These are phyloP conservation scores for Annulohypoxylon nitens DNA, from an alignment of 495 filamentous ascomycete genomes.

Conservation along the genomic window DNA sequence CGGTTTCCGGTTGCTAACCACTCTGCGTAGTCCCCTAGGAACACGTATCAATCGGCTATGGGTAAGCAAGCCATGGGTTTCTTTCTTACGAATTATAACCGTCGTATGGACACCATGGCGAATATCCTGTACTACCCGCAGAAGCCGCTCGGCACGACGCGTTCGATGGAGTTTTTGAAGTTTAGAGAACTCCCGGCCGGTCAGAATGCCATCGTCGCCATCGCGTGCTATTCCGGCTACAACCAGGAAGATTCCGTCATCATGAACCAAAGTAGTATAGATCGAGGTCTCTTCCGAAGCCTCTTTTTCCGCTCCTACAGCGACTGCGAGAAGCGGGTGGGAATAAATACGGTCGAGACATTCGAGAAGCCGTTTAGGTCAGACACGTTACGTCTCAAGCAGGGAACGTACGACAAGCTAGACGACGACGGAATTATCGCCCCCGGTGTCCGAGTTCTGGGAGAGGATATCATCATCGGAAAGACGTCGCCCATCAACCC, in stretches of 20 bases:
- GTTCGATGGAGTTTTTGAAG: slow-evolving; percentile 98
- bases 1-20: slow-evolving; percentile 16
- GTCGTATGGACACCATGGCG: slow-evolving; percentile 99
- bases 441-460: slow-evolving; percentile 92
- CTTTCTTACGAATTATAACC: slow-evolving; percentile 93
- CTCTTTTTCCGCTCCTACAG: slow-evolving; percentile 98
- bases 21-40: slow-evolving; percentile 81
- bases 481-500: slow-evolving; percentile 95
- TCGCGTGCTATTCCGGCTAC: slow-evolving; percentile 98
- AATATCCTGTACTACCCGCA: slow-evolving; percentile 99
- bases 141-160: slow-evolving; percentile 94
- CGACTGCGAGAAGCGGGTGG: slow-evolving; percentile 94
- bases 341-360: slow-evolving; percentile 86
- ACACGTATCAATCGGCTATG: slow-evolving; percentile 99
- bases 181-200: slow-evolving; percentile 97
- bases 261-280: slow-evolving; percentile 99
- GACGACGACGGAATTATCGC: slow-evolving; percentile 95
- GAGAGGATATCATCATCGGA: slow-evolving; percentile 99
- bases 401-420: slow-evolving; percentile 97
- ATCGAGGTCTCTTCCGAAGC: slow-evolving; percentile 96
- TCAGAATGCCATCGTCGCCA: slow-evolving; percentile 98
- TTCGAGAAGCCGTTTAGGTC: slow-evolving; percentile 94
- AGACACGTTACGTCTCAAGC: slow-evolving; percentile 90
- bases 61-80: slow-evolving; percentile 99
- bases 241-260: slow-evolving; percentile 99